Conservation (phyloP, 208 protist genomes). For the Leishmania aethiopica region DNA sequence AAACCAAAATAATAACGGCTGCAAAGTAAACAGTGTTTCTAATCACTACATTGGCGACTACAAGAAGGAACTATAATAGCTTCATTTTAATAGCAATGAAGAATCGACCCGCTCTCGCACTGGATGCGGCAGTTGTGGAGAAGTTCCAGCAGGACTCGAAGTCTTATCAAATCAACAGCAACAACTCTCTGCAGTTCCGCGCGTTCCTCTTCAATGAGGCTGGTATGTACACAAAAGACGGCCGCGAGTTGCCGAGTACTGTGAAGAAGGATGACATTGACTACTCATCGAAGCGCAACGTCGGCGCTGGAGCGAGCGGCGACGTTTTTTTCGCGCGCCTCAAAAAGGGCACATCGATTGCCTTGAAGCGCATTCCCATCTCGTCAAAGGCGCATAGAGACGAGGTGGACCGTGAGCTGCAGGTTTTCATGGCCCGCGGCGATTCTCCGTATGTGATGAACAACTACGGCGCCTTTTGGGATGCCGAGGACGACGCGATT, state of each 20-base stretch:
- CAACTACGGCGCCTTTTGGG: conserved; percentile 90
- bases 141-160: conserved; percentile 69
- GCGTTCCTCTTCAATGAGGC: conserved; percentile 85
- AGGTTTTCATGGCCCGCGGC: conserved; percentile 77
- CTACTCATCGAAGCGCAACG: conserved; percentile 49
- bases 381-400: conserved; percentile 86
- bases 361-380: conserved; percentile 89
- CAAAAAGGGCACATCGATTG: conserved; percentile 76
- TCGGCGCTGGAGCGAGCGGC: conserved; percentile 80
- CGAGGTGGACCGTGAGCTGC: conserved; percentile 85
- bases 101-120: conserved; percentile 54
- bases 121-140: conserved; percentile 73
- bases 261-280: conserved; percentile 89
- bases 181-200: conserved; percentile 86
- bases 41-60: neutral
- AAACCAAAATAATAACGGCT: neutral
- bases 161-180: conserved; percentile 90
- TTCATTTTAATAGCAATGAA: conserved; percentile 37
- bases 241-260: conserved; percentile 60
- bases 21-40: neutral
- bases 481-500: conserved; percentile 79
- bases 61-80: neutral
- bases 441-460: conserved; percentile 88
- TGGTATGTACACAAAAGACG: conserved; percentile 88
- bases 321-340: conserved; percentile 76